Evolutionary conservation across 2,329 filamentous ascomycete genomes (phyloP), one percentile per base, ranked within the genome.

Genomic region (Aspergillus fumigatus): DNA sequence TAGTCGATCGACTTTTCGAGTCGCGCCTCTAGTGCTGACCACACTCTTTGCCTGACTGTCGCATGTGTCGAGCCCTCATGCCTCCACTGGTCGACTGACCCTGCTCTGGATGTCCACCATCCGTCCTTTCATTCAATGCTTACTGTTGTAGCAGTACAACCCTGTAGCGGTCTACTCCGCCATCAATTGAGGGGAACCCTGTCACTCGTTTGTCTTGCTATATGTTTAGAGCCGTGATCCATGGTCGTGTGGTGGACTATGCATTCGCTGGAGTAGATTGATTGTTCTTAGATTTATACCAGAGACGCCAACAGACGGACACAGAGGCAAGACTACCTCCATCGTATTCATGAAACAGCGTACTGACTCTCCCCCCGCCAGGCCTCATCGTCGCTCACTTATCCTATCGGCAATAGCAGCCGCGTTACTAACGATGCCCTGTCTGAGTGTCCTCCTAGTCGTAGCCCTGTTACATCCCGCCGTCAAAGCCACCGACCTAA

Each of bases 401-500:
- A 4, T 23, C 6, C 11, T 17, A 9, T 11, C 21, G 11, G 43
- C 21, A 48, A 41, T 50, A 59, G 52, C 26, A n/a, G 26, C 47
- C 4, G n/a, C 29, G 7, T 48, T 52, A 35, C 50, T 55, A 21
- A 41, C 49, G 38, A 64, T 65, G 60, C 54, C 38, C 17, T 50
- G 35, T 29, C 52, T 54, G 35, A 27, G 43, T 32, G 10, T 56
- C 27, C 40, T 63, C 10, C 41, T 65, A 8, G 49, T 64, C 26
- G 11, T 64, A 25, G 51, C 56, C 10, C 48, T 67, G 26, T 25
- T 67, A 5, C 51, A 59, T 9, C 48, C 57, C 50, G 26, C 41
- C 9, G 50, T 52, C 43, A 25, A 56, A 14, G 61, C 62, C 14
- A 56, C 61, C n/a, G 62, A 65, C 41, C 47, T 68, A 14, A 63